Percentiles rank a stretch among this genome's conserved stretches.
Conservation (phyloP, 805 yeast genomes). For the Spathaspora passalidarum region DNA sequence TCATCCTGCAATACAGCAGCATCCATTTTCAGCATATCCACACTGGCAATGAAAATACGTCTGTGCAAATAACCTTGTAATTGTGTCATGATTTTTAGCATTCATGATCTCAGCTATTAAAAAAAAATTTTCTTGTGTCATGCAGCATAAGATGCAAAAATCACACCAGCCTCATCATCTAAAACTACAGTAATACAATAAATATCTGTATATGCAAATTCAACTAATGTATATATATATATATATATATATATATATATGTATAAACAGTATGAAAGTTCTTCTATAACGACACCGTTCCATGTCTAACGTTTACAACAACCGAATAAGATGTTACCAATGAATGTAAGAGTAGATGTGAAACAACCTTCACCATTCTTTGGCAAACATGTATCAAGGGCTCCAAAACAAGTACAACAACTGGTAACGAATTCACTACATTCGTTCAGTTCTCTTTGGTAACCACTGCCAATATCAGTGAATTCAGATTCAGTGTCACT, state of each 20-base stretch:
- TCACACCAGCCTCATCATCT: neutral
- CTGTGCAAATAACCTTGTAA: no score
- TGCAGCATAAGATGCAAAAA: no score
- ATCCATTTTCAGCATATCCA: no score
- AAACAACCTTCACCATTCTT: constrained; percentile 39
- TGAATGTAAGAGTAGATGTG: constrained; percentile 31
- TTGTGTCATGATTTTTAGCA: no score
- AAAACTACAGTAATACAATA: neutral
- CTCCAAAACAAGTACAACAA: constrained; percentile 35
- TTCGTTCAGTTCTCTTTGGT: constrained; percentile 35
- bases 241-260: no score
- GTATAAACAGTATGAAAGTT: no score
- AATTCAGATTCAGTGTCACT: constrained; percentile 5
- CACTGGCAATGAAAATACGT: no score
- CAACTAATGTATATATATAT: neutral
- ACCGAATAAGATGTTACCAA: constrained; percentile 33
- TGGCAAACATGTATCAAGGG: constrained; percentile 41
- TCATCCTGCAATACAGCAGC: no score
- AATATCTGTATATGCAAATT: neutral
- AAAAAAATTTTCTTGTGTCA: no score
- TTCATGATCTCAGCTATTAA: no score
- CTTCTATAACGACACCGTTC: neutral
- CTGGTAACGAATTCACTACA: constrained; percentile 43
- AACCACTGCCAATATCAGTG: constrained; percentile 27
- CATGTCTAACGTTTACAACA: constrained; percentile 19